phyloP scores from a whole-genome alignment of 305 asterid species.

The Fraxinus xanthoxyloides region DNA sequence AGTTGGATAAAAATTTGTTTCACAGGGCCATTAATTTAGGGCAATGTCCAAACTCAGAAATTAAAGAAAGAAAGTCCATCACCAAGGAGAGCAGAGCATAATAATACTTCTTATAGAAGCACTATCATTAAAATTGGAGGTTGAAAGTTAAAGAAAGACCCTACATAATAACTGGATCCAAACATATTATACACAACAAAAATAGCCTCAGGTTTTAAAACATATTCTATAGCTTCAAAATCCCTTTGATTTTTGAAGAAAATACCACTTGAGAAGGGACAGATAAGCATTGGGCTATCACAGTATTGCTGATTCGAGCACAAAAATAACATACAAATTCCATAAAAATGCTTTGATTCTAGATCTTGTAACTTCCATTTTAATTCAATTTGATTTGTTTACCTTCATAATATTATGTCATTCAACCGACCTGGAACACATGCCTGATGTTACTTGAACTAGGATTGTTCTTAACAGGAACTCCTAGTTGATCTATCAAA shows the following conservation, averaged over 20 bases:
- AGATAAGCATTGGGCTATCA: not conserved
- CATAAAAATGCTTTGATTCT: not conserved
- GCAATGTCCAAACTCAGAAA: not conserved
- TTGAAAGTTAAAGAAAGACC: slow-evolving; percentile 6
- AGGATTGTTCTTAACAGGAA: not conserved
- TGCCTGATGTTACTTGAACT: slow-evolving; percentile 1
- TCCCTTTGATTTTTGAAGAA: not conserved
- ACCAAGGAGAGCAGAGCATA: slow-evolving; percentile 11
- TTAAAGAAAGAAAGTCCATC: not conserved
- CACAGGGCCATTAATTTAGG: slow-evolving; percentile 3
- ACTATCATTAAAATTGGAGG: not conserved
- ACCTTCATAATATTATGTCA: not conserved
- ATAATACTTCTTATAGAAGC: not conserved
- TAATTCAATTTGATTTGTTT: not conserved
- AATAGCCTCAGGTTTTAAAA: not conserved
- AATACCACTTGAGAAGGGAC: not conserved
- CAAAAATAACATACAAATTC: not conserved
- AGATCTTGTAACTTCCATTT: not conserved
- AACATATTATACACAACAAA: not conserved
- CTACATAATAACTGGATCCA: slow-evolving; percentile 6
- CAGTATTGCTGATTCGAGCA: not conserved
- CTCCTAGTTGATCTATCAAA: slow-evolving; percentile 10
- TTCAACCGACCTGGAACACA: not conserved
- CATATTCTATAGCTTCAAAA: not conserved
- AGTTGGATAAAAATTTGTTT: slow-evolving; percentile 7